phyloP scores from a whole-genome alignment of 1,139 yeast genomes.

The Waltiozyma sp. region DNA sequence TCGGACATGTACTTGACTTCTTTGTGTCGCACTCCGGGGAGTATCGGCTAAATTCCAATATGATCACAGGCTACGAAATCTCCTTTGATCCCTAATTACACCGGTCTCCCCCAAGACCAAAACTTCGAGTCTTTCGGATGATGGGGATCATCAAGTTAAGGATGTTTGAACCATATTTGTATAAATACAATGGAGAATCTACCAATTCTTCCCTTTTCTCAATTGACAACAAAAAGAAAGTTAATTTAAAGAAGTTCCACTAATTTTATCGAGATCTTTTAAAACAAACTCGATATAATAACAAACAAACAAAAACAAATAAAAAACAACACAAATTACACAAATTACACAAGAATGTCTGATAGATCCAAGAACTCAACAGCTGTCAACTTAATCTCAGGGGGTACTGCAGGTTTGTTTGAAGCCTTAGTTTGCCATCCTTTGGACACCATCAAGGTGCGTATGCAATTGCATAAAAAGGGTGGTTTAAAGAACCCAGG shows the following conservation, averaged over 20 bases:
- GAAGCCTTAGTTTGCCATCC: conserved; percentile 98
- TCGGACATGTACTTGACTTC: too few species aligned
- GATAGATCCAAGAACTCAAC: conserved; percentile 28
- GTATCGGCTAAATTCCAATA: background rate
- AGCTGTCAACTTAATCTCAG: conserved; percentile 77
- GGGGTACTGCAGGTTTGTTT: conserved; percentile 94
- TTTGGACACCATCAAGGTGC: conserved; percentile 85
- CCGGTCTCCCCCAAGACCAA: background rate
- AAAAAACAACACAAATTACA: background rate
- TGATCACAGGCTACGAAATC: background rate
- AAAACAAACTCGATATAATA: too few species aligned
- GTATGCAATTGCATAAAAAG: conserved; percentile 82
- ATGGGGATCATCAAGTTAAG: too few species aligned
- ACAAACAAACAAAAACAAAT: background rate
- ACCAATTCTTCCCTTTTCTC: background rate
- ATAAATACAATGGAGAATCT: background rate
- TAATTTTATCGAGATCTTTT: too few species aligned
- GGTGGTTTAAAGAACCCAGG: conserved; percentile 68
- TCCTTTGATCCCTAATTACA: background rate
- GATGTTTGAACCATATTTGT: too few species aligned
- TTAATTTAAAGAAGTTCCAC: background rate
- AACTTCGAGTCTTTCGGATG: background rate
- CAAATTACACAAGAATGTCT: too few species aligned
- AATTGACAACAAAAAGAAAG: background rate
- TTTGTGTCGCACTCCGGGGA: too few species aligned